Evolutionary conservation across 176 grass and related monocot genomes (phyloP).

Genomic region (Eleusine coracana): DNA sequence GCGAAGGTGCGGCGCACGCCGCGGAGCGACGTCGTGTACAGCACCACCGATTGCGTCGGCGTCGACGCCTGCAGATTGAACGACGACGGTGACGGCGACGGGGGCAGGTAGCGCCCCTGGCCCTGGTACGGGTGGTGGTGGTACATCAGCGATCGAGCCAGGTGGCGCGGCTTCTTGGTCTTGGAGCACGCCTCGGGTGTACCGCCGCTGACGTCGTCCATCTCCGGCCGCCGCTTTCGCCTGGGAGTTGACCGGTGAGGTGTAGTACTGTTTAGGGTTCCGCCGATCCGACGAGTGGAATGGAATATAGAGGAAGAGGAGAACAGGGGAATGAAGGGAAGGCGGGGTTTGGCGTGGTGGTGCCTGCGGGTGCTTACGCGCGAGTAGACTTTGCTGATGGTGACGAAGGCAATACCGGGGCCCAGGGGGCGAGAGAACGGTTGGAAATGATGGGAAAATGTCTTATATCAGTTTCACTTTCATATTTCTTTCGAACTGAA

Average conservation of each 20-base stretch:
- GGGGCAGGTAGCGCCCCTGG: slow-evolving; percentile 39
- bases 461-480: no score
- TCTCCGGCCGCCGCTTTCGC: slow-evolving; percentile 3
- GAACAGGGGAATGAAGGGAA: not conserved
- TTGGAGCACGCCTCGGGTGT: slow-evolving; percentile 30
- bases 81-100: slow-evolving; percentile 11
- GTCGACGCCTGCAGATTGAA: not conserved
- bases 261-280: not conserved
- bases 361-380: no score
- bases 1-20: slow-evolving; percentile 60
- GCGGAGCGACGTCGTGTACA: slow-evolving; percentile 66
- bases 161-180: slow-evolving; percentile 55
- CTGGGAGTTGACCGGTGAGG: slow-evolving; percentile 6
- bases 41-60: slow-evolving; percentile 35
- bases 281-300: slow-evolving; percentile 3
- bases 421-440: no score
- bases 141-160: slow-evolving; percentile 58
- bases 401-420: no score
- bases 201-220: slow-evolving; percentile 41
- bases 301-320: no score
- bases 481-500: no score
- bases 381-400: no score
- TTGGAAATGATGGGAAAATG: no score
- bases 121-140: slow-evolving; percentile 49
- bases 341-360: not conserved